Evolutionary conservation across 768 basidiomycete species (phyloP).

Genomic region (Rhodotorula paludigena): DNA sequence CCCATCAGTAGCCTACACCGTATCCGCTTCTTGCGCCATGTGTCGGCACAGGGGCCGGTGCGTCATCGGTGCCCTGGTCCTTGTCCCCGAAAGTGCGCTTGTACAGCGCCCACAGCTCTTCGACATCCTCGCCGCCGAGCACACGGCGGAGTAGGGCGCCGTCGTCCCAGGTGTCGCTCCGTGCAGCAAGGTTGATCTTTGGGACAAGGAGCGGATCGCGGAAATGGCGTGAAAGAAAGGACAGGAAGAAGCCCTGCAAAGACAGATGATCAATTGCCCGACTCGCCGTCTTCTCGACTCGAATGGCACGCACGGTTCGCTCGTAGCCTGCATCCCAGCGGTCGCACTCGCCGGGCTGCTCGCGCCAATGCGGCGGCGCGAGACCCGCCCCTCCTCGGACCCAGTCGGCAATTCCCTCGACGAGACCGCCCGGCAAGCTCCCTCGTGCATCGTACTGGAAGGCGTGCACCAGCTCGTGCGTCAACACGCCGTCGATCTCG

Average conservation of each 20-base stretch:
- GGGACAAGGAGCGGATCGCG: slow-evolving; percentile 53
- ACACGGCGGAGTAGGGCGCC: slow-evolving; percentile 56
- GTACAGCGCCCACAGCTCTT: slow-evolving; percentile 60
- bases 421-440: slow-evolving; percentile 63
- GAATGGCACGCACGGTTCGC: slow-evolving; percentile 50
- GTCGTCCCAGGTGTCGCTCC: slow-evolving; percentile 52
- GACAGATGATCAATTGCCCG: too few species aligned
- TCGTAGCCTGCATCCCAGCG: slow-evolving; percentile 74
- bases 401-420: slow-evolving; percentile 76
- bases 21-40: not conserved
- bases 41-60: slow-evolving; percentile 24
- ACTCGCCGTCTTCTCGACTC: too few species aligned
- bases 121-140: slow-evolving; percentile 54
- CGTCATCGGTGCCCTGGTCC: not conserved
- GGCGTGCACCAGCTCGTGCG: slow-evolving; percentile 74
- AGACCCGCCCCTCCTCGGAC: slow-evolving; percentile 61
- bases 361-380: slow-evolving; percentile 67
- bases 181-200: slow-evolving; percentile 59
- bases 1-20: not conserved
- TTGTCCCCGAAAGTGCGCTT: not conserved
- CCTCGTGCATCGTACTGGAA: slow-evolving; percentile 64
- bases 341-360: slow-evolving; percentile 44
- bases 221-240: slow-evolving; percentile 57
- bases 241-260: slow-evolving; percentile 62
- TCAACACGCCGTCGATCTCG: slow-evolving; percentile 66